A percentile compares a stretch with the other conserved stretches of the same genome.
These are phyloP conservation scores for Solanum pinnatisectum DNA, from an alignment of 257 asterid species.

Conservation along the genomic window DNA sequence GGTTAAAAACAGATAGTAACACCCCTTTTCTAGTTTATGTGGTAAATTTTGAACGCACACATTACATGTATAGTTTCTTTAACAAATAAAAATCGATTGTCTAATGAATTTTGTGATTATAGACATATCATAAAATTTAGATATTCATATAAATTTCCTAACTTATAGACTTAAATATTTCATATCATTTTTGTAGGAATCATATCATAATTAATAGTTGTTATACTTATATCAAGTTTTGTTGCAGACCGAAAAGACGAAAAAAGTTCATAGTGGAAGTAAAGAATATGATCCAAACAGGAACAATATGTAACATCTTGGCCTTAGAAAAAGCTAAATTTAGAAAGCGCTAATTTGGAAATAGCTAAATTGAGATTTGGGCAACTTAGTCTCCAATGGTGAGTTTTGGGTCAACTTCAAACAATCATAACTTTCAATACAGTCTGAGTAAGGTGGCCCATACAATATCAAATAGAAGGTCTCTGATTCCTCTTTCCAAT, in stretches of 20 bases:
- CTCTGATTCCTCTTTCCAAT: too few relatives aligned
- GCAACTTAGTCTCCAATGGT: too few relatives aligned
- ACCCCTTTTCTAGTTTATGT: not conserved
- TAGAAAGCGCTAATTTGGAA: too few relatives aligned
- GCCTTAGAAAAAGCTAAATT: too few relatives aligned
- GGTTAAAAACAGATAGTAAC: not conserved
- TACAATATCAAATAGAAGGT: too few relatives aligned
- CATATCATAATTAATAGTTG: not conserved
- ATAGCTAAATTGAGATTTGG: too few relatives aligned
- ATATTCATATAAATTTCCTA: not conserved
- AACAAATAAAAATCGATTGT: not conserved
- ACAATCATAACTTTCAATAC: too few relatives aligned
- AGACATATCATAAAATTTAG: not conserved
- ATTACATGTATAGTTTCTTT: not conserved
- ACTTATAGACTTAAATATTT: not conserved
- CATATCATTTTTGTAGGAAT: not conserved
- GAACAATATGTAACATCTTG: too few relatives aligned
- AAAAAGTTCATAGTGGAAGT: not conserved
- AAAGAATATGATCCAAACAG: not conserved
- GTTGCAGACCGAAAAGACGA: not conserved
- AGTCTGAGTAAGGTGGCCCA: too few relatives aligned
- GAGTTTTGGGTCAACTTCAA: too few relatives aligned
- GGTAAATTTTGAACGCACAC: not conserved
- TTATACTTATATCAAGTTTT: not conserved
- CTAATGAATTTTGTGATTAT: not conserved